Evolutionary conservation across 805 yeast species (phyloP), one percentile per base, ranked within the genome.

Genomic region (Lipomyces kockii): DNA sequence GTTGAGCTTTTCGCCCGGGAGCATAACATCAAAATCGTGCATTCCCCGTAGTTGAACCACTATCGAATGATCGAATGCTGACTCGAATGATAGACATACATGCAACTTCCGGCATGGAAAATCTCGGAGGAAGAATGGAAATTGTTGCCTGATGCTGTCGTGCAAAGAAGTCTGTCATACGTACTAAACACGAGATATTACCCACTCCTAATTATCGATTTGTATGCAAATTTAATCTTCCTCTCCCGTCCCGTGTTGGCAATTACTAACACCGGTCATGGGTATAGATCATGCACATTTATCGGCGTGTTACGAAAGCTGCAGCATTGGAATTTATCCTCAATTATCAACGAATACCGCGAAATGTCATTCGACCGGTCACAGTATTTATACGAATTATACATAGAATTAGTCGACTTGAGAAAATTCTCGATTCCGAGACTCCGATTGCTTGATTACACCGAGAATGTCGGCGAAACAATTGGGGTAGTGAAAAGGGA

Each of bases 291-390:
- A 6, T 88, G 89, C 66, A 86, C 95, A 12, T 83, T 93, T 22
- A 85, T 92, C 11, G 97, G 98, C 0, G 81, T 93, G 1, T 79
- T 95, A 43, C 82, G 99, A 61, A 88, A 89, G 76, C 82, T 93
- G 52, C 95, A 91, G 78, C 89, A 89, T 78, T 94, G 98, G 98
- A 89, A 87, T 73, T 89, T 89, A 75, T 86, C 93, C 29, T 88
- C 96, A 22, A 86, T 94, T 4, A 84, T 92, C 27, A 89, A 89
- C 73, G 98, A 94, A 77, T 95, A 92, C 78, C 81, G 97, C 62
- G 82, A 90, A 8, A 90, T 87, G 77, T 83, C 91, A 25, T 90
- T 92, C 37, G 86, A 85, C 71, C 87, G 89, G 72, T 83, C 89
- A 58, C 92, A 88, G 73, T 92, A 92, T 76, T 86, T 84, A 71